These are phyloP conservation scores for Mycena citricolor DNA, from an alignment of 1,284 basidiomycete species.

Conservation along the genomic window DNA sequence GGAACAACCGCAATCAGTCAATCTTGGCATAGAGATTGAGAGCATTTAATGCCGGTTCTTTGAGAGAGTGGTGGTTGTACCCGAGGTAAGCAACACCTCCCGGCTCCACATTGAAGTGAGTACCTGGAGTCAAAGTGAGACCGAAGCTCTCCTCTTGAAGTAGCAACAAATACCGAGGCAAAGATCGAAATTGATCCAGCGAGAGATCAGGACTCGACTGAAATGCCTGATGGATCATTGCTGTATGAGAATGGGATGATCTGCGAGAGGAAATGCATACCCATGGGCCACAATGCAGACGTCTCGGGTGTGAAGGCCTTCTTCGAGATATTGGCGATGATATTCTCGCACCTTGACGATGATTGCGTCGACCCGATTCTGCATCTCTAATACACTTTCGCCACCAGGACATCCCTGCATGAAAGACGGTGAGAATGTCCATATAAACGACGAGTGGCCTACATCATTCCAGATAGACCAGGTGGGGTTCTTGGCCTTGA, in stretches of 20 bases:
- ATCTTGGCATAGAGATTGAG: constrained; percentile 67
- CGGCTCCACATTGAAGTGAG: constrained; percentile 78
- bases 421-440: no score
- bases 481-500: constrained; percentile 59
- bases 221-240: constrained; percentile 53
- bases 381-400: constrained; percentile 81
- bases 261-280: no score
- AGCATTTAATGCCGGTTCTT: constrained; percentile 73
- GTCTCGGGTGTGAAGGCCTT: constrained; percentile 62
- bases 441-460: constrained; percentile 35
- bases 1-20: no score
- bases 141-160: constrained; percentile 13
- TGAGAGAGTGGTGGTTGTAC: constrained; percentile 76
- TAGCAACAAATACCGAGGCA: constrained; percentile 47
- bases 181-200: constrained; percentile 75
- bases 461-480: constrained; percentile 88
- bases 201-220: constrained; percentile 78
- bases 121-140: constrained; percentile 43
- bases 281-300: constrained; percentile 79
- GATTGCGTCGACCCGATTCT: constrained; percentile 72
- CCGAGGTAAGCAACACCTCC: constrained; percentile 71
- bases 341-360: constrained; percentile 76
- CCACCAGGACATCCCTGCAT: constrained; percentile 82
- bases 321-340: constrained; percentile 71
- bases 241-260: not conserved